phyloP scores from a whole-genome alignment of 306 rosid species.

The Trichosanthes cucumerina region DNA sequence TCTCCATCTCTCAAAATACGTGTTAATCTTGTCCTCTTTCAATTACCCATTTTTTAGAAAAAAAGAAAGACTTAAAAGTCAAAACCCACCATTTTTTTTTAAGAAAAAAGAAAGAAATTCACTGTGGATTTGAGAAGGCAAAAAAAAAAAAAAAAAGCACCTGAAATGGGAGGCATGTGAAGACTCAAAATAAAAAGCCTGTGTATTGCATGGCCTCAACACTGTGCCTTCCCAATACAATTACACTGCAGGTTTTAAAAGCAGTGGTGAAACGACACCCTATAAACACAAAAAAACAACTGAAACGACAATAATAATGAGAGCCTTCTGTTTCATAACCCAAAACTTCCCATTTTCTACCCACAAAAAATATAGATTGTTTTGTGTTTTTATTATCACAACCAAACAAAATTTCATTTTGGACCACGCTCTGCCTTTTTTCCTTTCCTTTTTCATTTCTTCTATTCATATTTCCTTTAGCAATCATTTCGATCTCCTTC shows the following conservation, averaged over 20 bases:
- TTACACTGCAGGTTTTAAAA: background rate
- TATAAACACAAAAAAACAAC: background rate
- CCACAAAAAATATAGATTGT: background rate
- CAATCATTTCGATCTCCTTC: background rate
- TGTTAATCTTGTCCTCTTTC: background rate
- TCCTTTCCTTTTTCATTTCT: background rate
- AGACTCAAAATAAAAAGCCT: background rate
- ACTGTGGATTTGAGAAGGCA: no score
- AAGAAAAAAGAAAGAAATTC: no score
- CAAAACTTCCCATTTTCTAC: background rate
- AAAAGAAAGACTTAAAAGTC: no score
- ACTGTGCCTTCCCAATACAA: background rate
- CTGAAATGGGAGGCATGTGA: background rate
- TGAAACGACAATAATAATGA: conserved; percentile 2
- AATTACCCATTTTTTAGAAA: background rate
- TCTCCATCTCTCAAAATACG: background rate
- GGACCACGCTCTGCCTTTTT: background rate
- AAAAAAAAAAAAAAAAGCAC: background rate
- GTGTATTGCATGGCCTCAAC: background rate
- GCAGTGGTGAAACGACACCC: background rate
- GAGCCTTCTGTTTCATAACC: background rate
- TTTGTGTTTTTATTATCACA: background rate
- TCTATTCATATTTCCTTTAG: background rate
- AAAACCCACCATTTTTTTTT: no score
- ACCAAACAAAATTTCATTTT: background rate